phyloP scores from a whole-genome alignment of 108 stramenopile genomes.

The Parietichytrium sp. region DNA sequence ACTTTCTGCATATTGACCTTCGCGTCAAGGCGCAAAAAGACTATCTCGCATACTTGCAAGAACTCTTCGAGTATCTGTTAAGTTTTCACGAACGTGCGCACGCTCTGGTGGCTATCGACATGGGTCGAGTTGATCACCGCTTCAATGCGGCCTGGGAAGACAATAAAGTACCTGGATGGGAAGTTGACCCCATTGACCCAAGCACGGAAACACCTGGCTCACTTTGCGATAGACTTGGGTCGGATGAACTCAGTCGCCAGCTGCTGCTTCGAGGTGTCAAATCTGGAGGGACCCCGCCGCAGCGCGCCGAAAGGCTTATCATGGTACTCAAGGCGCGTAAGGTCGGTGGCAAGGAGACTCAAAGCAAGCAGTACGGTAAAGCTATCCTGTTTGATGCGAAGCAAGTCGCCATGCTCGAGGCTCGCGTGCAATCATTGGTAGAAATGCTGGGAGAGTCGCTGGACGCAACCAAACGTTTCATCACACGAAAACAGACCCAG shows the following conservation, averaged over 20 bases:
- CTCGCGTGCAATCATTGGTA: slow-evolving; percentile 71
- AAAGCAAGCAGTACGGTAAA: not conserved
- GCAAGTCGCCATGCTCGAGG: slow-evolving; percentile 72
- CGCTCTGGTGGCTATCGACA: slow-evolving; percentile 39
- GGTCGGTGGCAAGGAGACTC: not conserved
- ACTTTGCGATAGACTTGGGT: too few relatives aligned
- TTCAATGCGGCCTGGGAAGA: slow-evolving; percentile 36
- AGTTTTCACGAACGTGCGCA: slow-evolving; percentile 39
- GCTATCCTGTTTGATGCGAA: not conserved
- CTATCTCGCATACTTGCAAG: slow-evolving; percentile 38
- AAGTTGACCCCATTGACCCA: not conserved
- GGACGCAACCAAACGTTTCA: slow-evolving; percentile 78
- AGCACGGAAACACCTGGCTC: slow-evolving; percentile 51
- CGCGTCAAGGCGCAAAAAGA: not conserved
- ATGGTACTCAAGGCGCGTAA: slow-evolving; percentile 1
- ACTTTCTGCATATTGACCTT: slow-evolving; percentile 37
- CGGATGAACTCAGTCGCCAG: slow-evolving; percentile 78
- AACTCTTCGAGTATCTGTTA: slow-evolving; percentile 35
- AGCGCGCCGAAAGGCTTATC: slow-evolving; percentile 84
- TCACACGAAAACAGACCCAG: slow-evolving; percentile 83
- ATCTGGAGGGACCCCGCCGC: slow-evolving; percentile 83
- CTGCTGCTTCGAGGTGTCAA: slow-evolving; percentile 83
- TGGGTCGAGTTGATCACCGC: not conserved
- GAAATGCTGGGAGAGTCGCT: slow-evolving; percentile 78
- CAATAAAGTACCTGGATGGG: slow-evolving; percentile 7